Evolutionary conservation across 2,329 filamentous ascomycete genomes (phyloP), one percentile per base, ranked within the genome.

Genomic region (Trichoderma polysporum): DNA sequence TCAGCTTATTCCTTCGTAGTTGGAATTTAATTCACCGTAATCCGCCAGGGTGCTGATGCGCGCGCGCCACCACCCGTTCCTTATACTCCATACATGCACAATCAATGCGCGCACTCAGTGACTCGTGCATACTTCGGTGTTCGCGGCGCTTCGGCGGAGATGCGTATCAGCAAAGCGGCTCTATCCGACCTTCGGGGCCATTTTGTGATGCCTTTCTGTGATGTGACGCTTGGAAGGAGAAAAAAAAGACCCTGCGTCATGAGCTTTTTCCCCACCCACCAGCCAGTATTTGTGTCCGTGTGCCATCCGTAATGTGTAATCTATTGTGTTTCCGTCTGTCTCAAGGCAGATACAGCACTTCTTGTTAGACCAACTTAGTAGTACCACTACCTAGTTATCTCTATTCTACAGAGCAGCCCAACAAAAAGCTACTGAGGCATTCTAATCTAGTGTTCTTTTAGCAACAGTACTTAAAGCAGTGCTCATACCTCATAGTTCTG

Each of bases 121-220:
- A 52, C 37, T 64, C 50, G 60, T 56, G 49, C 50, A 56, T 64
- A 47, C n/a, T 47, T 64, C 60, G 60, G 60, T 15, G 60, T 56
- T 56, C 37, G 49, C 60, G 60, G 60, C 60, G 50, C 60, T 54
- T 35, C 39, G 60, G 60, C 60, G 50, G 60, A 56, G 50, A 25
- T 63, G 49, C 49, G 31, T 64, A 27, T 39, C 60, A 35, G 35
- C 49, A 54, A 7, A 62, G 60, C 37, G 60, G 50, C 53, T 47
- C 60, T 31, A 53, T 63, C 60, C 50, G 50, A 63, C 13, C 19
- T 41, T 27, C 41, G 25, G 33, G 35, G 22, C 22, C 31, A 39
- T 22, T 62, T 22, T 62, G 29, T 60, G 56, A 59, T 31, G 19
- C 45, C 45, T 52, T 53, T 58, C 45, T 60, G 37, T 33, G 59